These are phyloP conservation scores for Albifimbria verrucaria DNA, from an alignment of 2,329 filamentous ascomycete species.

Conservation along the genomic window DNA sequence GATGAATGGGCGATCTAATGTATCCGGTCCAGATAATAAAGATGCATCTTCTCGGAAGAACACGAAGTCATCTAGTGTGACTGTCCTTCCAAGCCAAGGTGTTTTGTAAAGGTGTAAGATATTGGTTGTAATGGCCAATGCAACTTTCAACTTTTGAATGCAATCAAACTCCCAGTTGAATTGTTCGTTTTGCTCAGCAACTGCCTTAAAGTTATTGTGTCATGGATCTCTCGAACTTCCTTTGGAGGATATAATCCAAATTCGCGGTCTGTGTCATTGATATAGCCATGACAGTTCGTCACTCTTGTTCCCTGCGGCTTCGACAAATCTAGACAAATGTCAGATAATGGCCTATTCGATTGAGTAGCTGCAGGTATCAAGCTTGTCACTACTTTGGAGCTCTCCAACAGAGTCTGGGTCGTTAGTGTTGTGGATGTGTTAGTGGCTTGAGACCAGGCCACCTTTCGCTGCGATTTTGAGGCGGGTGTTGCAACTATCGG, in stretches of 20 bases:
- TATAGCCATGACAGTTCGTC: neutral
- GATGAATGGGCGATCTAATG: neutral
- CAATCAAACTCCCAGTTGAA: neutral
- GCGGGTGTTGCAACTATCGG: neutral
- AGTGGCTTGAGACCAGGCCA: neutral
- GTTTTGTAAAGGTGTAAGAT: slow-evolving; percentile 7
- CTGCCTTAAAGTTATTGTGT: slow-evolving; percentile 1
- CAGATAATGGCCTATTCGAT: neutral
- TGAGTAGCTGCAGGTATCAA: neutral
- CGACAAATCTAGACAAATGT: neutral
- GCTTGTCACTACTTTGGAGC: neutral
- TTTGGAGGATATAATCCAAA: slow-evolving; percentile 1
- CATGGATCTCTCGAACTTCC: neutral
- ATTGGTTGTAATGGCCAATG: neutral
- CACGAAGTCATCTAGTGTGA: slow-evolving; percentile 7
- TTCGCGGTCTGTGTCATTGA: neutral
- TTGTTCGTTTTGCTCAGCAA: neutral
- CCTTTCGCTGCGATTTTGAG: neutral
- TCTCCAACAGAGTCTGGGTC: neutral
- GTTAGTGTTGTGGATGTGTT: neutral
- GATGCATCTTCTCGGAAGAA: slow-evolving; percentile 1
- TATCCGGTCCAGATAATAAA: neutral
- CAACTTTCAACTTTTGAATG: slow-evolving; percentile 1
- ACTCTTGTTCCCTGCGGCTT: neutral
- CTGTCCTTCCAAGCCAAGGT: neutral